Evolutionary conservation across 257 asterid genomes (phyloP), one percentile per base, ranked within the genome.

Genomic region (Hygrophila difformis): DNA sequence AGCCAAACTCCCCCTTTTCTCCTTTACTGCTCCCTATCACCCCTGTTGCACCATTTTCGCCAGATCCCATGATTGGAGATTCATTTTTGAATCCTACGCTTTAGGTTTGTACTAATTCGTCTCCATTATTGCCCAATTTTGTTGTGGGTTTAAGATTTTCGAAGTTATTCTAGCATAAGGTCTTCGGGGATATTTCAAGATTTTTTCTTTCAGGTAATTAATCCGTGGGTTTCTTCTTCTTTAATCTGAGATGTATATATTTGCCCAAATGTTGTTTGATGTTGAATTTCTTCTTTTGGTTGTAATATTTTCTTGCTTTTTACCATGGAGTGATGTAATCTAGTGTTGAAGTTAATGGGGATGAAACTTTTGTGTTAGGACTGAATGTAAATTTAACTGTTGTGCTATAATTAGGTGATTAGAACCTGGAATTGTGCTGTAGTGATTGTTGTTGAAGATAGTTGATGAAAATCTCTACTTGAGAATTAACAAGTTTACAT

Each of bases 1-100:
- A n/a, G n/a, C n/a, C n/a, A n/a, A n/a, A n/a, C n/a, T n/a, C n/a
- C n/a, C n/a, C n/a, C n/a, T n/a, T n/a, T n/a, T n/a, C n/a, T n/a
- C n/a, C n/a, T n/a, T n/a, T n/a, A n/a, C n/a, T n/a, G n/a, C n/a
- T n/a, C n/a, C n/a, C n/a, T n/a, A n/a, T n/a, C n/a, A n/a, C n/a
- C n/a, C n/a, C n/a, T n/a, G n/a, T n/a, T n/a, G n/a, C n/a, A n/a
- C n/a, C n/a, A n/a, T n/a, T n/a, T n/a, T n/a, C n/a, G n/a, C n/a
- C n/a, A n/a, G n/a, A n/a, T n/a, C 49, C 63, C 63, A 53, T 52
- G 61, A 50, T 49, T 61, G 64, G 16, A 20, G 64, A 61, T 68
- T 67, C 64, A 57, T 58, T 72, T 72, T 41, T 44, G 68, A 42
- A 48, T 60, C 60, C 14, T 41, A 51, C 29, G 40, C 39, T 24